Evolutionary conservation across 495 filamentous ascomycete genomes (phyloP).

Genomic region (Chaetomidium leptoderma): DNA sequence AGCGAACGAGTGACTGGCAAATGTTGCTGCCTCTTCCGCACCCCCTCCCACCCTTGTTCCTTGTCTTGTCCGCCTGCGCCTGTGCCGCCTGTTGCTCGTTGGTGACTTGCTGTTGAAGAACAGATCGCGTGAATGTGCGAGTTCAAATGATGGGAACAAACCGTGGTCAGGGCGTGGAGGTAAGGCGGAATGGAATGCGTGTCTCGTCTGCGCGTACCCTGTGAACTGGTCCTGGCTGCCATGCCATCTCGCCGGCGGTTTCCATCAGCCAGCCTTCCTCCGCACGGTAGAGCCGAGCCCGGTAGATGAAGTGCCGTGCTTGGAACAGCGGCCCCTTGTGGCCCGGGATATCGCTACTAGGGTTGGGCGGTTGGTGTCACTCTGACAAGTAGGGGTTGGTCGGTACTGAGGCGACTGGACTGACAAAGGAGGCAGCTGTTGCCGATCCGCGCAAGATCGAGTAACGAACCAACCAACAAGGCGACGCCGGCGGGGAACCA

Average conservation of each 20-base stretch:
- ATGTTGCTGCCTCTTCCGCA: constrained; percentile 9
- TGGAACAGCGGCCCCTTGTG: background rate
- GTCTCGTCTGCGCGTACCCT: background rate
- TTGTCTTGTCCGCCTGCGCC: background rate
- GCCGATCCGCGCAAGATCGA: background rate
- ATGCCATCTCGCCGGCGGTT: background rate
- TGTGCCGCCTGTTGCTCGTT: background rate
- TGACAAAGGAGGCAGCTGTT: background rate
- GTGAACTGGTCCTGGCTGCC: background rate
- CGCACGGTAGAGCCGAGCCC: background rate
- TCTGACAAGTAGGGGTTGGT: constrained; percentile 1
- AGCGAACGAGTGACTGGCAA: constrained; percentile 6
- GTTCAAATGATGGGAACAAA: background rate
- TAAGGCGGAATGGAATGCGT: background rate
- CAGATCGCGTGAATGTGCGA: background rate
- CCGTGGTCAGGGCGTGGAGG: background rate
- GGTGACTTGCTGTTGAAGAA: background rate
- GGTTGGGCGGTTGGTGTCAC: background rate
- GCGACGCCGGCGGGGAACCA: background rate
- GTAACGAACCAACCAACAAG: background rate
- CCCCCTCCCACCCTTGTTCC: background rate
- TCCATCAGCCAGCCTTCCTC: background rate
- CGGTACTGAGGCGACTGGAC: too few relatives aligned
- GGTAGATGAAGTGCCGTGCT: background rate
- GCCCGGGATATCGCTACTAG: background rate